These are phyloP conservation scores for Monarda citriodora DNA, from an alignment of 305 asterid genomes.

Conservation along the genomic window DNA sequence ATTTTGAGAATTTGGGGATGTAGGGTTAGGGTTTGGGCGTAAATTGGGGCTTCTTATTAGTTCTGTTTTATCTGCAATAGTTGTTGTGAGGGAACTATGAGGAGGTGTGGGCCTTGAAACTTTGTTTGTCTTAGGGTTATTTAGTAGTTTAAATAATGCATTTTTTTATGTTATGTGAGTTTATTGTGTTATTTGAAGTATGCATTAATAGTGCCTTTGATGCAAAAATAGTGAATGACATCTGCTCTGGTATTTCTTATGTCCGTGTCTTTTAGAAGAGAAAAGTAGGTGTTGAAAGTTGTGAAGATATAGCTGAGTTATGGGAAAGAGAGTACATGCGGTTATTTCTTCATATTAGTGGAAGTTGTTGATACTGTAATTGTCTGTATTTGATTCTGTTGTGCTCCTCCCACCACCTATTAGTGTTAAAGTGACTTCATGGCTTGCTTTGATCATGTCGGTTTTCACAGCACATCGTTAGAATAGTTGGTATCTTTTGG, in stretches of 20 bases:
- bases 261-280: not conserved
- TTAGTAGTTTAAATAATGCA: not conserved
- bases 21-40: slow-evolving; percentile 50
- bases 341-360: not conserved
- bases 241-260: not conserved
- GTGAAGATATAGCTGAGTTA: not conserved
- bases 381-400: not conserved
- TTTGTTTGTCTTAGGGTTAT: slow-evolving; percentile 6
- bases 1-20: slow-evolving; percentile 15
- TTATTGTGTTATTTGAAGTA: not conserved
- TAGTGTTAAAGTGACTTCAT: not conserved
- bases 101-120: slow-evolving; percentile 7
- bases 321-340: not conserved
- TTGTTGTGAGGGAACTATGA: not conserved
- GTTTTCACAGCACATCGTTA: not conserved
- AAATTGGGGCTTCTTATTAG: slow-evolving; percentile 14
- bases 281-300: not conserved
- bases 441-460: not conserved
- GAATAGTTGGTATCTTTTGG: not conserved
- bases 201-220: not conserved
- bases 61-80: slow-evolving; percentile 7
- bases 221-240: not conserved
- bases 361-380: no score
- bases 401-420: not conserved
- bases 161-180: not conserved